A percentile compares a stretch with the other conserved stretches of the same genome.
Evolutionary conservation across 208 protist species (phyloP).

Genomic region (Lotmaria passim): DNA sequence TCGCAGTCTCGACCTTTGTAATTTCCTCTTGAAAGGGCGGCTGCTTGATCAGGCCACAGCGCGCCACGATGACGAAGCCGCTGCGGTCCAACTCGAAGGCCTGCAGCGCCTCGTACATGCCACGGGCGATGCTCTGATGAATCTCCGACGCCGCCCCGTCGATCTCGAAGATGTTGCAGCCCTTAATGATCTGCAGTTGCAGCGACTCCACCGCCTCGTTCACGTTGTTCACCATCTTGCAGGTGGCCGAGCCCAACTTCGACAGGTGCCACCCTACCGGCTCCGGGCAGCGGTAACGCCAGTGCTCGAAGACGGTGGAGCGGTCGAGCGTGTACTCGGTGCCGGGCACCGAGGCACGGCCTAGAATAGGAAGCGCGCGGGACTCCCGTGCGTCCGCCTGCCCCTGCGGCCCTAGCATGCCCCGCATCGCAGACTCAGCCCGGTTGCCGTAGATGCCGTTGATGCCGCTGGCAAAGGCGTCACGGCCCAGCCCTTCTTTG

Average conservation of each 20-base stretch:
- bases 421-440: conserved; percentile 76
- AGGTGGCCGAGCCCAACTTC: conserved; percentile 80
- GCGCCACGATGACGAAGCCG: conserved; percentile 81
- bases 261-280: conserved; percentile 87
- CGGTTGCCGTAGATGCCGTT: conserved; percentile 83
- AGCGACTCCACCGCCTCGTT: conserved; percentile 85
- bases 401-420: conserved; percentile 85
- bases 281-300: conserved; percentile 65
- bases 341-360: conserved; percentile 69
- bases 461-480: conserved; percentile 58
- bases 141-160: conserved; percentile 79
- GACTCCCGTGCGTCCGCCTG: conserved; percentile 79
- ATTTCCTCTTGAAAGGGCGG: conserved; percentile 83
- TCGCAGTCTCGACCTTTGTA: conserved; percentile 74
- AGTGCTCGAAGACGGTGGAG: conserved; percentile 88
- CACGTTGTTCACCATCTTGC: conserved; percentile 88
- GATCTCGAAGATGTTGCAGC: conserved; percentile 90
- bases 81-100: conserved; percentile 90
- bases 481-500: conserved; percentile 29
- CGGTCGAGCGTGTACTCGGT: conserved; percentile 83
- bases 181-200: conserved; percentile 90
- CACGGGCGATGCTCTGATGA: conserved; percentile 78
- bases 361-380: conserved; percentile 80
- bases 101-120: conserved; percentile 78
- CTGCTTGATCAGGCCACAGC: conserved; percentile 81